A percentile compares a stretch with the other conserved stretches of the same genome.
These are phyloP conservation scores for Dalbergia oliveri DNA, from an alignment of 306 rosid species.

Conservation along the genomic window DNA sequence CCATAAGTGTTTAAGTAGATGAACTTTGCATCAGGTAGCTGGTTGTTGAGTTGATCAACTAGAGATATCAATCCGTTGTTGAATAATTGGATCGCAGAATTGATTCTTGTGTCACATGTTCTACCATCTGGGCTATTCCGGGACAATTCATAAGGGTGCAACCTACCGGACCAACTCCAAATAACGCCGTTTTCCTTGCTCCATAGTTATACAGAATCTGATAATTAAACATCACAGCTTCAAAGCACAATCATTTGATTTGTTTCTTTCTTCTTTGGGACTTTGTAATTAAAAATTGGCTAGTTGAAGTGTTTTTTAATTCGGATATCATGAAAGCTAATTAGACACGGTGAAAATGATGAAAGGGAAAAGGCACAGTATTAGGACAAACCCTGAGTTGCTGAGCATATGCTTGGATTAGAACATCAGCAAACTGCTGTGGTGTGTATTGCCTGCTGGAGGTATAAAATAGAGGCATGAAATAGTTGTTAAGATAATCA, in stretches of 20 bases:
- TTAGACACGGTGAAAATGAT: neutral
- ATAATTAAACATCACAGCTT: too few species aligned
- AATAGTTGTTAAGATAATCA: slow-evolving; percentile 96
- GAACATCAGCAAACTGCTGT: slow-evolving; percentile 72
- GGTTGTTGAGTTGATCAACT: slow-evolving; percentile 73
- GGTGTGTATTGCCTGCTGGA: slow-evolving; percentile 73
- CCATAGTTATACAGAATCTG: slow-evolving; percentile 79
- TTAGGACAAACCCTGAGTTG: slow-evolving; percentile 60
- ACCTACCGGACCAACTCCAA: slow-evolving; percentile 92
- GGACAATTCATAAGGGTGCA: slow-evolving; percentile 83
- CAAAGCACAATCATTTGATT: too few species aligned
- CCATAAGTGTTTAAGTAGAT: slow-evolving; percentile 78
- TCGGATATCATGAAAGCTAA: neutral
- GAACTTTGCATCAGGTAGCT: slow-evolving; percentile 64
- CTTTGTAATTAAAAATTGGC: neutral
- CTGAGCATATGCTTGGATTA: slow-evolving; percentile 67
- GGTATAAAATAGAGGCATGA: slow-evolving; percentile 79
- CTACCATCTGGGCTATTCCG: slow-evolving; percentile 82
- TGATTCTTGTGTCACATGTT: slow-evolving; percentile 77
- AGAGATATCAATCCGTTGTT: slow-evolving; percentile 69
- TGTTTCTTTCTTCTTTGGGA: too few species aligned
- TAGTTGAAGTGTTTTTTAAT: neutral
- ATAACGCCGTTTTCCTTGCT: slow-evolving; percentile 84
- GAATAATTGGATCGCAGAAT: slow-evolving; percentile 83
- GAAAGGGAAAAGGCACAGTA: neutral